Evolutionary conservation across 495 filamentous ascomycete species (phyloP), one percentile per base, ranked within the genome.

Genomic region (Penicillium paxilli): DNA sequence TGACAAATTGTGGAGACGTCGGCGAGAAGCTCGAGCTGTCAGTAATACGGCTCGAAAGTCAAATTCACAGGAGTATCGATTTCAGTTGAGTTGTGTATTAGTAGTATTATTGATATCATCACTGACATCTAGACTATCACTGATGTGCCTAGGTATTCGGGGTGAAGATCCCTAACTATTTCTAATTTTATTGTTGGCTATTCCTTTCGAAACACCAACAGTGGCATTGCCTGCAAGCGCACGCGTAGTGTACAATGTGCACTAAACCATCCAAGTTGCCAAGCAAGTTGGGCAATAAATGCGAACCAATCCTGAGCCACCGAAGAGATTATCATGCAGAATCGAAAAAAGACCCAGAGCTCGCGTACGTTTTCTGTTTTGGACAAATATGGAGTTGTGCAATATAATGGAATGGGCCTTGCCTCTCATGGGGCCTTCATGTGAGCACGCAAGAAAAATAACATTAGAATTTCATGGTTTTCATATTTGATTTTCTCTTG

Each of bases 301-400:
- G 40, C 20, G 26, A 52, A 40, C 51, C 51, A 53, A 53, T 53
- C 51, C 53, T 22, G 12, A n/a, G 44, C 16, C 38, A 3, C 37
- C 22, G 12, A 14, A 26, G 9, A 51, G 37, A 55, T 49, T 52
- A 47, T 55, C 53, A 50, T 55, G 47, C 53, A 55, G 47, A 51
- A 56, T 47, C 47, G n/a, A n/a, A 51, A 19, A 38, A 38, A 26
- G 17, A 20, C 3, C 33, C 47, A 23, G 20, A 33, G 17, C 33
- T 62, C 59, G 54, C 50, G 47, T 59, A 42, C 42, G 52, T 54
- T 54, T 49, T 52, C 57, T 60, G 32, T 57, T 57, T 57, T 57
- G 32, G 53, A 38, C 17, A 16, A 38, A n/a, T 11, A 3, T 38
- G 14, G 35, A 44, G 41, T 23, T 22, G 44, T 19, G 35, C 35